These are phyloP conservation scores for Erythrophleum ivorense DNA, from an alignment of 331 rosid genomes.

Conservation along the genomic window DNA sequence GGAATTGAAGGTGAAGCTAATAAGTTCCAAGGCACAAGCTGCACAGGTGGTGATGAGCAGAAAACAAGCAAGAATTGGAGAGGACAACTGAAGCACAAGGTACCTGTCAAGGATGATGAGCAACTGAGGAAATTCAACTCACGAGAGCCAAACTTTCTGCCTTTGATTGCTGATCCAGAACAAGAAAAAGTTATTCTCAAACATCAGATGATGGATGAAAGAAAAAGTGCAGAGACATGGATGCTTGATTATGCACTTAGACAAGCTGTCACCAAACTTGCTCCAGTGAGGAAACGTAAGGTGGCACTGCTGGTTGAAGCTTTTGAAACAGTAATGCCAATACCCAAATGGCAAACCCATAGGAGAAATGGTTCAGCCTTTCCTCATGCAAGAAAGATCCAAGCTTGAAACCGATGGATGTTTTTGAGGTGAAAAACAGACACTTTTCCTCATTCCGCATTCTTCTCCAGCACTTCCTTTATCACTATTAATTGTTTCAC, in stretches of 20 bases:
- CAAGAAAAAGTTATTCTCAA: constrained; percentile 74
- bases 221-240: constrained; percentile 86
- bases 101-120: constrained; percentile 49
- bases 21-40: constrained; percentile 18
- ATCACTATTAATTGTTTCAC: background rate
- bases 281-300: constrained; percentile 87
- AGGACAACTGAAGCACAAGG: constrained; percentile 44
- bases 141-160: constrained; percentile 71
- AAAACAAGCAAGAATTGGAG: constrained; percentile 41
- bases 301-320: constrained; percentile 94
- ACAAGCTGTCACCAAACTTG: constrained; percentile 72
- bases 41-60: constrained; percentile 42
- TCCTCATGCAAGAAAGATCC: constrained; percentile 54
- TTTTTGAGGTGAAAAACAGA: constrained; percentile 41
- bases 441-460: background rate
- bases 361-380: constrained; percentile 48
- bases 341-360: constrained; percentile 54
- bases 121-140: constrained; percentile 63
- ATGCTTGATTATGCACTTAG: constrained; percentile 87
- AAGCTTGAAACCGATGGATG: constrained; percentile 71
- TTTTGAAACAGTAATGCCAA: constrained; percentile 74
- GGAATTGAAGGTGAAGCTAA: constrained; percentile 38
- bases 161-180: constrained; percentile 61
- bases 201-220: constrained; percentile 78
- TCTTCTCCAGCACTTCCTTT: background rate